phyloP scores from a whole-genome alignment of 2,329 filamentous ascomycete genomes.

The Colletotrichum godetiae region DNA sequence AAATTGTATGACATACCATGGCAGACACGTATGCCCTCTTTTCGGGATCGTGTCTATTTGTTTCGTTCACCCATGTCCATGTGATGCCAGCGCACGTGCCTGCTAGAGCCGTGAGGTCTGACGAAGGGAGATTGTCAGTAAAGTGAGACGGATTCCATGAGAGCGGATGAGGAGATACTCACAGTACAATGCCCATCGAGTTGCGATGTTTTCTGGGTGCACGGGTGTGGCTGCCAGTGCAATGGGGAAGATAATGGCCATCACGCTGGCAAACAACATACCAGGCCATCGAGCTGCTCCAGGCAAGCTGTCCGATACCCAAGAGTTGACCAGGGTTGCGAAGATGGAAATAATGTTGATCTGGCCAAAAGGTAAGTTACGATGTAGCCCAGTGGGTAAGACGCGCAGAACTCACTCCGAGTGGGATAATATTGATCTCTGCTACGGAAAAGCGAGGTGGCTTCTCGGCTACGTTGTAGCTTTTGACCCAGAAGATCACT shows the following conservation, averaged over 20 bases:
- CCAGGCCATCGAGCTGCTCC: constrained; percentile 41
- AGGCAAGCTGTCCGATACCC: constrained; percentile 42
- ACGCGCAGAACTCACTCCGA: constrained; percentile 37
- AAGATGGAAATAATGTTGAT: constrained; percentile 41
- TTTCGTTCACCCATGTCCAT: constrained; percentile 43
- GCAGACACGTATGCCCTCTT: constrained; percentile 43
- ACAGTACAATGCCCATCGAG: constrained; percentile 41
- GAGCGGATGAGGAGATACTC: background rate
- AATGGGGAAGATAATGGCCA: constrained; percentile 41
- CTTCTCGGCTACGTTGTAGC: constrained; percentile 40
- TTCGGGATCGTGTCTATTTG: constrained; percentile 40
- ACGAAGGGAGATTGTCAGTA: background rate
- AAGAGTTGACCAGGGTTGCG: constrained; percentile 39
- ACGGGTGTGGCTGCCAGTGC: constrained; percentile 41
- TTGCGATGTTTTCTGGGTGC: constrained; percentile 37
- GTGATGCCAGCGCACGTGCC: constrained; percentile 39
- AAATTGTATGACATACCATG: constrained; percentile 31
- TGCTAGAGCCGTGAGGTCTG: constrained; percentile 39
- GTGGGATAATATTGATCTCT: constrained; percentile 43
- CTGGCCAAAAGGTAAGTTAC: constrained; percentile 17
- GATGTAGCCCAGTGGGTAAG: background rate
- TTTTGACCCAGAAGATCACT: constrained; percentile 45
- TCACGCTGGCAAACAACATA: constrained; percentile 39
- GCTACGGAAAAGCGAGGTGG: constrained; percentile 39
- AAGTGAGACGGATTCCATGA: too few relatives aligned